Evolutionary conservation across 352 stramenopile genomes (phyloP).

Genomic region (Phytophthora tubulina): DNA sequence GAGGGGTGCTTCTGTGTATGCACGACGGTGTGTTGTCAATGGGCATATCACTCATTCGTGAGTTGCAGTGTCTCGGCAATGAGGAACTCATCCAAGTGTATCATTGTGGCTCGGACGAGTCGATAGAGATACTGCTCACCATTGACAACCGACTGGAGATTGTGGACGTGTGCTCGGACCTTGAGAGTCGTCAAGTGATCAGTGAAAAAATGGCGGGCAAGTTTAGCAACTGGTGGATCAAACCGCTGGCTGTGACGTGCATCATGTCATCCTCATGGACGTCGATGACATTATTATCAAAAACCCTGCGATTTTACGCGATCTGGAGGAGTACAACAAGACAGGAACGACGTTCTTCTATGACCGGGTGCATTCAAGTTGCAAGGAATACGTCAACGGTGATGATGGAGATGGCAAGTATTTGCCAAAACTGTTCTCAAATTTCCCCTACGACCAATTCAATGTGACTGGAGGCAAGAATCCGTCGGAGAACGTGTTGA

Average conservation of each 20-base stretch:
- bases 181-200: slow-evolving; percentile 33
- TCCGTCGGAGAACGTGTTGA: slow-evolving; percentile 42
- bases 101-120: slow-evolving; percentile 25
- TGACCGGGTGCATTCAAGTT: slow-evolving; percentile 38
- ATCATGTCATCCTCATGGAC: slow-evolving; percentile 29
- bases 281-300: slow-evolving; percentile 33
- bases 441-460: slow-evolving; percentile 57
- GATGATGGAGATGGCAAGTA: slow-evolving; percentile 37
- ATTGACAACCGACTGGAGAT: slow-evolving; percentile 61
- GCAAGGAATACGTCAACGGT: slow-evolving; percentile 56
- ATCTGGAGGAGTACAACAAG: slow-evolving; percentile 46
- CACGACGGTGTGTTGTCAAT: slow-evolving; percentile 55
- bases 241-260: slow-evolving; percentile 31
- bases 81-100: slow-evolving; percentile 39
- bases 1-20: slow-evolving; percentile 48
- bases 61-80: slow-evolving; percentile 52
- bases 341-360: slow-evolving; percentile 59
- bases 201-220: slow-evolving; percentile 27
- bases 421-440: slow-evolving; percentile 45
- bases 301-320: slow-evolving; percentile 42
- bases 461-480: slow-evolving; percentile 28
- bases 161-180: slow-evolving; percentile 64
- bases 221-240: slow-evolving; percentile 62
- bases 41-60: slow-evolving; percentile 62
- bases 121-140: slow-evolving; percentile 43